A percentile compares a stretch with the other conserved stretches of the same genome.
Evolutionary conservation across 1,139 yeast species (phyloP).

Genomic region (Protomyces inundatus): DNA sequence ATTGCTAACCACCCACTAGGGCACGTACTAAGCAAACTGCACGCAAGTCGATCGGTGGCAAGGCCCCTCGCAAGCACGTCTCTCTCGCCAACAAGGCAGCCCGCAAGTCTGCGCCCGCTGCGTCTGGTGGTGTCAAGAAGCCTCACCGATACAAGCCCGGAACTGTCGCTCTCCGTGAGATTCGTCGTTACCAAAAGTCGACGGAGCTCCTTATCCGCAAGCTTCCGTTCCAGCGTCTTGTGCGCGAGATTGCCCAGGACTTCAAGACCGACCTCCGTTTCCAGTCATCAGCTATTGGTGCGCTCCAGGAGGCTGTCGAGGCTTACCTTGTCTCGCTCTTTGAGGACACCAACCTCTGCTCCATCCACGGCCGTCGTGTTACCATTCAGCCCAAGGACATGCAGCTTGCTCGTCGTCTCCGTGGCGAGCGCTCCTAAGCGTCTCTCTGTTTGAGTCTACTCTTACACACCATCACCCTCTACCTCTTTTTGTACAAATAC

Average conservation of each 20-base stretch:
- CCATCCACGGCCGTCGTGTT: slow-evolving; percentile 99
- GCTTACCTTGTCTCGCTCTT: slow-evolving; percentile 87
- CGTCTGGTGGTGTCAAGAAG: slow-evolving; percentile 97
- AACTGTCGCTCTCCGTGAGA: slow-evolving; percentile 99
- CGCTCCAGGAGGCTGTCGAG: slow-evolving; percentile 97
- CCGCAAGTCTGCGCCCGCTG: slow-evolving; percentile 83
- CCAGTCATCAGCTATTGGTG: slow-evolving; percentile 98
- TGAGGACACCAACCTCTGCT: slow-evolving; percentile 95
- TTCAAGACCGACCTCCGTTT: slow-evolving; percentile 97
- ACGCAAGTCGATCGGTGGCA: slow-evolving; percentile 98
- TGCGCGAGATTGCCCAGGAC: slow-evolving; percentile 96
- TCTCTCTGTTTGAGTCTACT: background rate
- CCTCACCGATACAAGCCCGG: slow-evolving; percentile 99
- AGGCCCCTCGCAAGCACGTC: slow-evolving; percentile 95
- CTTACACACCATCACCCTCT: background rate
- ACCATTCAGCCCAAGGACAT: slow-evolving; percentile 99
- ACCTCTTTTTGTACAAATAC: background rate
- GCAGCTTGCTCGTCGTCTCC: slow-evolving; percentile 97
- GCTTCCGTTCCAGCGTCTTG: slow-evolving; percentile 98
- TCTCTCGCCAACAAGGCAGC: slow-evolving; percentile 94
- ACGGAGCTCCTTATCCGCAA: slow-evolving; percentile 96
- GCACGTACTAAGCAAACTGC: slow-evolving; percentile 99
- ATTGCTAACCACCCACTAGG: slow-evolving; percentile 37
- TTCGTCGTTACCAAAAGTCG: slow-evolving; percentile 98
- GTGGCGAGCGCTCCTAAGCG: slow-evolving; percentile 57